Conservation (phyloP, 2,329 filamentous ascomycete genomes). For the Elsinoe necatrix region DNA sequence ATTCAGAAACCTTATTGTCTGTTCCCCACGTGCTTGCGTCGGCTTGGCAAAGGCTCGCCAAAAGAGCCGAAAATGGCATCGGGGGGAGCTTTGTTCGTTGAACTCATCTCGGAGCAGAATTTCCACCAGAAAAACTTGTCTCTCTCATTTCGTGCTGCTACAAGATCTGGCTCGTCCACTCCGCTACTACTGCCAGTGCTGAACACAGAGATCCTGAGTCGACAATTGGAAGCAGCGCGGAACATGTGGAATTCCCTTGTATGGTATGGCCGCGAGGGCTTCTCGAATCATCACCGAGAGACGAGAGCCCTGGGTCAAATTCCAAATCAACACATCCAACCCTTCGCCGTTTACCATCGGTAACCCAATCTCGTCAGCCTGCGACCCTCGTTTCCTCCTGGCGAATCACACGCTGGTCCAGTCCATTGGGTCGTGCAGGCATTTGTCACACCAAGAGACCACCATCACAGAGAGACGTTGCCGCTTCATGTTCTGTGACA, state of each 20-base stretch:
- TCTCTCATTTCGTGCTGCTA: neutral
- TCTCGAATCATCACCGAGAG: neutral
- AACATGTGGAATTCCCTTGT: neutral
- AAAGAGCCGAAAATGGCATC: neutral
- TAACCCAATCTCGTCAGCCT: constrained; percentile 8
- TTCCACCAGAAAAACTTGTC: neutral
- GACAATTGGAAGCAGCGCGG: neutral
- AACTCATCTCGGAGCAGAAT: neutral
- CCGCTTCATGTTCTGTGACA: neutral
- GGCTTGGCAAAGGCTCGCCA: neutral
- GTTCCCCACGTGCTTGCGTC: constrained; percentile 1
- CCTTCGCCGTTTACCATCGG: constrained; percentile 11
- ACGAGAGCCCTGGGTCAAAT: neutral
- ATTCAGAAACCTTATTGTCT: neutral
- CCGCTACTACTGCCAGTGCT: neutral
- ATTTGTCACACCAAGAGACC: constrained; percentile 12
- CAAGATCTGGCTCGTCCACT: neutral
- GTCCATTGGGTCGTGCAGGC: neutral
- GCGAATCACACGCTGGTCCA: neutral
- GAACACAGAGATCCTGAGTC: neutral
- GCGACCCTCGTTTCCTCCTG: neutral
- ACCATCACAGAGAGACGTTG: neutral
- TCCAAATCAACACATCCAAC: constrained; percentile 1
- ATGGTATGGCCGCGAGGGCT: neutral
- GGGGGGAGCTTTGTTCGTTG: neutral